Conservation (phyloP, 1,139 yeast genomes). For the Maudiozyma humilis region DNA sequence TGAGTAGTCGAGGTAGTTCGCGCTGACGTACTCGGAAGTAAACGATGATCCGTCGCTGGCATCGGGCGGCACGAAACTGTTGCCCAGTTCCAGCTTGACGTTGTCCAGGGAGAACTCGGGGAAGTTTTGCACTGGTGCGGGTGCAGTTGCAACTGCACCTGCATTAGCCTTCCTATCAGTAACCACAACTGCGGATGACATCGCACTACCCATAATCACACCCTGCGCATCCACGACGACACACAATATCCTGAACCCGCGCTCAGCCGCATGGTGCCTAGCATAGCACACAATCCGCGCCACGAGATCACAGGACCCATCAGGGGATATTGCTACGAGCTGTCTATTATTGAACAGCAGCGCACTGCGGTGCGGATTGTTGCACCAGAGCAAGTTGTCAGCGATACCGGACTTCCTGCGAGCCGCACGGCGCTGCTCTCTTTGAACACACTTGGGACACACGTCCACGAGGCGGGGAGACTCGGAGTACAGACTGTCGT, state of each 20-base stretch:
- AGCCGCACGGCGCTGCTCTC: conserved; percentile 90
- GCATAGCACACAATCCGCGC: conserved; percentile 92
- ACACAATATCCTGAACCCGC: conserved; percentile 68
- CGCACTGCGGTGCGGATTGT: conserved; percentile 66
- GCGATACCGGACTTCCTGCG: conserved; percentile 66
- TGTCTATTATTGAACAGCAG: conserved; percentile 87
- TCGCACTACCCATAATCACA: conserved; percentile 59
- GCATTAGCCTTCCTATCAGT: conserved; percentile 67
- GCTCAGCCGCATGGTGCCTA: conserved; percentile 80
- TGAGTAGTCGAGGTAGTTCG: conserved; percentile 3
- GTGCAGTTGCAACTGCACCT: conserved; percentile 3
- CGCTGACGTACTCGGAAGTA: conserved; percentile 5
- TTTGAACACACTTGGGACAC: conserved; percentile 77
- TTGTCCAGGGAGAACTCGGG: no score
- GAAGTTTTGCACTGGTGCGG: no score
- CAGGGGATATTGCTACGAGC: conserved; percentile 52
- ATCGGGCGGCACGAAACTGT: conserved; percentile 1
- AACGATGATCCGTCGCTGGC: conserved; percentile 7
- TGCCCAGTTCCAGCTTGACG: background rate
- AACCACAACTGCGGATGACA: conserved; percentile 70
- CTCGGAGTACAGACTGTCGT: no score
- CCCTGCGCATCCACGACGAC: conserved; percentile 57
- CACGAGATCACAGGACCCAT: conserved; percentile 49
- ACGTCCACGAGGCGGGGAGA: conserved; percentile 51
- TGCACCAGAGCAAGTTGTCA: conserved; percentile 72